Base-by-base conservation (phyloP, 2,329 filamentous ascomycete species). In the Hirsutella thompsonii region DNA sequence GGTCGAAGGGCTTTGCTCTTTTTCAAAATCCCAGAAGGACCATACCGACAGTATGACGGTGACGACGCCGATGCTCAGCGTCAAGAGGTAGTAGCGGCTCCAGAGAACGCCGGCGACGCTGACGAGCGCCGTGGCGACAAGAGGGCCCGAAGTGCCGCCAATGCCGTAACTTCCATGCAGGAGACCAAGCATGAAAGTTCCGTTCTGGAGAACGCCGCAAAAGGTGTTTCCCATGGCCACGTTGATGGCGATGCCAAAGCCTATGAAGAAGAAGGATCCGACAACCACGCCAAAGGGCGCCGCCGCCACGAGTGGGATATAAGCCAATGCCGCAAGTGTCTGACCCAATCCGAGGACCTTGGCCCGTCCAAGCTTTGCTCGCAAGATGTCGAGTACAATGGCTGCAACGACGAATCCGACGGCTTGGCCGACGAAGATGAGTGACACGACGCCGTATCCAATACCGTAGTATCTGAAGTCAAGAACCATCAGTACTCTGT, bases 371-470 rank as follows among this genome's bases (percentile, higher is more conserved):
- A 88, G 59, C 18, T 70, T 71, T 5, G 63, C 61, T 41, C 79
- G 70, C 4, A 88, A 63, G 1, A 63, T 58, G 51, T 88, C 80
- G n/a, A 81, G 72, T 46, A 81, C 68, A 30, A 80, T 73, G 1
- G 85, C 85, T 1, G 82, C 81, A 11, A 71, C 58, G 52, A 93
- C 79, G 62, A 87, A 93, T 14, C 86, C 86, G 4, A 81, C 48
- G 0, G 86, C 84, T 50, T 84, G 84, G 36, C 80, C 75, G 23
- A 92, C 73, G 63, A 92, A 93, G 52, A 93, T 84, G 30, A 90
- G 66, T 2, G 86, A 90, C 3, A 92, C 83, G 8, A 86, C 61
- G 2, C 79, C 81, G 56, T 92, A 90, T 34, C 80, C 81, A 42
- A 92, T 85, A 43, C 69, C 49, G 54, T 90, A 93, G 51, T 83